Conservation (phyloP, 1,139 yeast genomes). For the Debaryomycetaceae sp. region DNA sequence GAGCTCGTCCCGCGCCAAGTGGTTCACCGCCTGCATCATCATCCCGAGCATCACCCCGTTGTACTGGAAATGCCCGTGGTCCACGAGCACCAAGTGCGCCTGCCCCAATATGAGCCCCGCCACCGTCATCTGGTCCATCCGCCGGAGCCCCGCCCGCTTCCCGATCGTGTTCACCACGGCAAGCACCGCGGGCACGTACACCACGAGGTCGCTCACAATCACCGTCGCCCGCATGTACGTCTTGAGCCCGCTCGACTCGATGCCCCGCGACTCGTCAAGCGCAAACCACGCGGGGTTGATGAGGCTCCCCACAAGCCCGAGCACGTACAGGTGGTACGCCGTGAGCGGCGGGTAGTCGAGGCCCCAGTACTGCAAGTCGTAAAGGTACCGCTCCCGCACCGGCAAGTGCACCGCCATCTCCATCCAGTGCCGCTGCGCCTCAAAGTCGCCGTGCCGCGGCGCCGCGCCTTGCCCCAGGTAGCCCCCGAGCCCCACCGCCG, state of each 20-base stretch:
- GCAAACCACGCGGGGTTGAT: constrained; percentile 68
- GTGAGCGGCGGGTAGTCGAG: constrained; percentile 96
- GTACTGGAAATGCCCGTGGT: constrained; percentile 96
- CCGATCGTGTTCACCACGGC: constrained; percentile 61
- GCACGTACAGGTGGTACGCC: constrained; percentile 78
- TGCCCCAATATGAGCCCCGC: constrained; percentile 69
- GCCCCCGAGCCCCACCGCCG: constrained; percentile 84
- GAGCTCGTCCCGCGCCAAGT: constrained; percentile 52
- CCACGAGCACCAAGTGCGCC: constrained; percentile 75
- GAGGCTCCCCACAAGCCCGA: constrained; percentile 62
- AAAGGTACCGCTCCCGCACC: constrained; percentile 71
- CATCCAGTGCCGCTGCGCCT: constrained; percentile 98
- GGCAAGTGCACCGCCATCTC: constrained; percentile 79
- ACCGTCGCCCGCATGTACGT: constrained; percentile 79
- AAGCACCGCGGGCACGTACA: constrained; percentile 75
- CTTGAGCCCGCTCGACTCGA: constrained; percentile 56
- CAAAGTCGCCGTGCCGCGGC: constrained; percentile 92
- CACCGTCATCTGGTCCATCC: constrained; percentile 69
- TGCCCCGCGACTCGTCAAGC: constrained; percentile 61
- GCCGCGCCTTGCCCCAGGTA: constrained; percentile 61
- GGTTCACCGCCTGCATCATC: constrained; percentile 55
- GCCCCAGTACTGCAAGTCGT: constrained; percentile 91
- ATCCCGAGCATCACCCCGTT: constrained; percentile 92
- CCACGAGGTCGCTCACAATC: constrained; percentile 57
- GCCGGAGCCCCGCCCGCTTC: constrained; percentile 36